Conservation (phyloP, 2,329 filamentous ascomycete species). For the Pochonia chlamydosporia region DNA sequence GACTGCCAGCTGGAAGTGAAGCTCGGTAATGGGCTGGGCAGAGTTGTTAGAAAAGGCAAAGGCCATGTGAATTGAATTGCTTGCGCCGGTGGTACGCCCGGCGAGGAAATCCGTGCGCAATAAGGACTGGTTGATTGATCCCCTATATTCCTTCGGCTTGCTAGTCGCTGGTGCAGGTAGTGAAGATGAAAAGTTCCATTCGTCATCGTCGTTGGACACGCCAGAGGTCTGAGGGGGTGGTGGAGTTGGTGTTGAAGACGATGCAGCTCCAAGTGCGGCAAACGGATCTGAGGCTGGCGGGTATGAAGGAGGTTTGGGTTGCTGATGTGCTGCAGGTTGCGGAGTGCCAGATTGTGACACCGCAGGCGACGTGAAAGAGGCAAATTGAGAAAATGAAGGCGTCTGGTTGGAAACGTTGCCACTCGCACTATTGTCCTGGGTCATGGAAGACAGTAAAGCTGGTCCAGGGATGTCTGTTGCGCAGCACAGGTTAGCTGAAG, state of each 20-base stretch:
- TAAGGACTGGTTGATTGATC: conserved; percentile 62
- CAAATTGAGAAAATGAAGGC: conserved; percentile 48
- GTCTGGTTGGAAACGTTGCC: conserved; percentile 34
- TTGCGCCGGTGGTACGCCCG: conserved; percentile 47
- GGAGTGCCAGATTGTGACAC: conserved; percentile 49
- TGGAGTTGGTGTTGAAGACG: conserved; percentile 20
- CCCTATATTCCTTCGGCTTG: conserved; percentile 55
- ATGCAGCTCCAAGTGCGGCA: conserved; percentile 35
- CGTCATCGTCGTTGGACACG: conserved; percentile 66
- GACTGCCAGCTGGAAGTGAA: conserved; percentile 89
- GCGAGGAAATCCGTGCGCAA: conserved; percentile 71
- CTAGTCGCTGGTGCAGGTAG: conserved; percentile 55
- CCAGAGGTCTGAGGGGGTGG: conserved; percentile 19
- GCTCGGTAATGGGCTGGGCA: conserved; percentile 62
- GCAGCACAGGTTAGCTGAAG: conserved; percentile 13
- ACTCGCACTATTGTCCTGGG: conserved; percentile 53
- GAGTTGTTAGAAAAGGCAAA: conserved; percentile 84
- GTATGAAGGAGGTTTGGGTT: conserved; percentile 37
- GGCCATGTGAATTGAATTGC: conserved; percentile 59
- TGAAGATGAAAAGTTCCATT: conserved; percentile 90
- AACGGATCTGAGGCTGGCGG: conserved; percentile 44
- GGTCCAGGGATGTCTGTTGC: conserved; percentile 56
- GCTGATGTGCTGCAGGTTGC: conserved; percentile 41
- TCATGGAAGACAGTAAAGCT: conserved; percentile 58
- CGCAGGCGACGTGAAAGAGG: conserved; percentile 47